Conservation (phyloP, 306 rosid genomes). For the Cucurbita pepo region DNA sequence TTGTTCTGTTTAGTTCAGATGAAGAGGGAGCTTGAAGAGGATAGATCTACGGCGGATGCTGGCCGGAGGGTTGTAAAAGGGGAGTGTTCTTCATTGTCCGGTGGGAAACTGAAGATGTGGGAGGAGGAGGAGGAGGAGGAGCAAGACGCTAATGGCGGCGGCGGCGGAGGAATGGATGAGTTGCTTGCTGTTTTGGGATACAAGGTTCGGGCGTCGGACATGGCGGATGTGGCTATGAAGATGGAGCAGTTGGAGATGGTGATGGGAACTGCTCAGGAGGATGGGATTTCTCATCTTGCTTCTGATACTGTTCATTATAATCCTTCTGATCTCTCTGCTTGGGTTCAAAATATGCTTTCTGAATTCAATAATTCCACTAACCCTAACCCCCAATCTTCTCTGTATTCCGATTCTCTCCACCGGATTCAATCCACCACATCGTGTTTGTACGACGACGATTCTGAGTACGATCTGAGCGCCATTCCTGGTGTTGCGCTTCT, state of each 20-base stretch:
- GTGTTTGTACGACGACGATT: slow-evolving; percentile 29
- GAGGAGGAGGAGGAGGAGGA: slow-evolving; percentile 27
- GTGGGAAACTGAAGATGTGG: slow-evolving; percentile 30
- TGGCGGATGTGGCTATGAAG: slow-evolving; percentile 68
- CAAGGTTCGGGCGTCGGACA: slow-evolving; percentile 56
- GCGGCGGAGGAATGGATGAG: slow-evolving; percentile 44
- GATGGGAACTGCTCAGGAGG: slow-evolving; percentile 48
- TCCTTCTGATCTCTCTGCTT: slow-evolving; percentile 64
- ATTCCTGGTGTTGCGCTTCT: slow-evolving; percentile 65
- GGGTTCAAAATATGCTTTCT: slow-evolving; percentile 64
- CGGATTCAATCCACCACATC: slow-evolving; percentile 1
- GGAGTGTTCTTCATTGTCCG: slow-evolving; percentile 15
- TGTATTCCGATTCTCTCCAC: background rate
- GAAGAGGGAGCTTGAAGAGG: slow-evolving; percentile 43
- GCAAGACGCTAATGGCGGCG: background rate
- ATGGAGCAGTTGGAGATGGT: slow-evolving; percentile 70
- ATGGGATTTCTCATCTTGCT: slow-evolving; percentile 46
- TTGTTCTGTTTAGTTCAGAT: background rate
- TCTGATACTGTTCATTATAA: slow-evolving; percentile 59
- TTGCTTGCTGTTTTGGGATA: slow-evolving; percentile 56
- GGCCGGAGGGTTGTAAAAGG: background rate
- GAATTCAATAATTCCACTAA: slow-evolving; percentile 29
- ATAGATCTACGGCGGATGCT: background rate
- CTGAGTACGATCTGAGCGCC: slow-evolving; percentile 66
- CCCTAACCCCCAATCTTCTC: background rate